Base-by-base conservation (phyloP, 176 grass and related monocot species). In the Triticum urartu region DNA sequence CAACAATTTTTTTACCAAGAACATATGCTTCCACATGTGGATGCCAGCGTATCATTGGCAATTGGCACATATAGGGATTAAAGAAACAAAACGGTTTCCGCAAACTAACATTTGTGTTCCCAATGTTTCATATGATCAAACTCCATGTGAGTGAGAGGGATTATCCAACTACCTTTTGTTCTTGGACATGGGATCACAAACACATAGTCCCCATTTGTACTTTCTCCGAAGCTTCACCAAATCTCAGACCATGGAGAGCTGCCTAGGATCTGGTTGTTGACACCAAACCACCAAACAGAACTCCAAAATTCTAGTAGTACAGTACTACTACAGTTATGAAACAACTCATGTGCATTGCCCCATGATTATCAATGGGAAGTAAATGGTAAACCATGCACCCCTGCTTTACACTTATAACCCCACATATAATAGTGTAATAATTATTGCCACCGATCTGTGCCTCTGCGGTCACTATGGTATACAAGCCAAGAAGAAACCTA, bases 261-360 rank as follows among this genome's bases (percentile, higher is more conserved):
- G 72, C 63, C 77, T 75, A n/a, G 45, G 83, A 86, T 83, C 79
- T 78, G 89, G 64, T 77, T 61, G 89, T 83, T 91, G 85, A 61
- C 81, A 91, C 85, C 89, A 91, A 87, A 87, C 85, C 26, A 77
- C 39, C 77, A 34, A 68, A 45, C 59, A 84, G 73, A 45, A 68
- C 14, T 84, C 89, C 85, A 80, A 84, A 85, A 68, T 18, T 68
- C 77, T 39, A 11, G 33, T 85, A 43, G 10, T 43, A 56, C 67
- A 52, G 14, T 52, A 52, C 14, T 76, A 30, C 64, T 36, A 12
- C 17, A 68, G 42, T 68, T 52, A 65, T 33, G 28, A 50, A 77
- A 52, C n/a, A 24, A 28, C 17, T 32, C 36, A 21, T 59, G 50
- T 50, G 11, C n/a, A 11, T 17, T 24, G 3, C 66, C 26, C 25